phyloP scores from a whole-genome alignment of 1,139 yeast genomes.

The Scheffersomyces insectosa region DNA sequence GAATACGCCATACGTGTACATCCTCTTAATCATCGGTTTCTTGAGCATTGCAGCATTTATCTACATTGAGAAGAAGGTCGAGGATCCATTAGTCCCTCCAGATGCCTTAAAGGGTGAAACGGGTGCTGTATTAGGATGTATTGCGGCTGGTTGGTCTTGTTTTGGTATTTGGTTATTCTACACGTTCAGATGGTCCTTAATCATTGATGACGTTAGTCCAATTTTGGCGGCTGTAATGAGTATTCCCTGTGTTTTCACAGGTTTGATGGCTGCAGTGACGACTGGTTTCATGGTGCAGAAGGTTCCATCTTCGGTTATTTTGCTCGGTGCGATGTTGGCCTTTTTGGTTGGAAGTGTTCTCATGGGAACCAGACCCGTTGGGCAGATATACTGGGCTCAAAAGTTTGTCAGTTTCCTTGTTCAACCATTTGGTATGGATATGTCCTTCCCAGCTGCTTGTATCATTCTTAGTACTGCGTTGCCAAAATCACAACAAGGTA shows the following conservation, averaged over 20 bases:
- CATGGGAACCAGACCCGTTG: slow-evolving; percentile 45
- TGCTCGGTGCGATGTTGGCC: slow-evolving; percentile 46
- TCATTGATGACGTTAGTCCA: slow-evolving; percentile 31
- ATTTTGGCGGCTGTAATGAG: slow-evolving; percentile 40
- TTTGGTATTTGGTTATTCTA: slow-evolving; percentile 62
- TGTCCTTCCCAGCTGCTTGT: slow-evolving; percentile 64
- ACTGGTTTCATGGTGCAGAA: slow-evolving; percentile 40
- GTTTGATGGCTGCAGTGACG: slow-evolving; percentile 42
- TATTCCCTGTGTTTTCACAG: slow-evolving; percentile 25
- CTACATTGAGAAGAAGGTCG: slow-evolving; percentile 32
- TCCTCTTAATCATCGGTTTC: slow-evolving; percentile 50
- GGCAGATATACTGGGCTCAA: slow-evolving; percentile 56
- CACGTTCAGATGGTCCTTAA: slow-evolving; percentile 34
- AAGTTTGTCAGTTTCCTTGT: slow-evolving; percentile 48
- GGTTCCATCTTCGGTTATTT: slow-evolving; percentile 41
- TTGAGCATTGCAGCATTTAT: slow-evolving; percentile 36
- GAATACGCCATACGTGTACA: slow-evolving; percentile 50
- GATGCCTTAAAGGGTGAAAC: slow-evolving; percentile 42
- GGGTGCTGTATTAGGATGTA: slow-evolving; percentile 47
- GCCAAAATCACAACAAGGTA: slow-evolving; percentile 59
- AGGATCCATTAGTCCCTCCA: slow-evolving; percentile 50
- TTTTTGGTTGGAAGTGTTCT: slow-evolving; percentile 43
- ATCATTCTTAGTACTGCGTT: slow-evolving; percentile 51
- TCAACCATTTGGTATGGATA: slow-evolving; percentile 64
- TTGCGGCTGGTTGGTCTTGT: slow-evolving; percentile 61